A percentile compares a stretch with the other conserved stretches of the same genome.
phyloP scores from a whole-genome alignment of 306 rosid genomes.

The Citrullus mucosospermus region DNA sequence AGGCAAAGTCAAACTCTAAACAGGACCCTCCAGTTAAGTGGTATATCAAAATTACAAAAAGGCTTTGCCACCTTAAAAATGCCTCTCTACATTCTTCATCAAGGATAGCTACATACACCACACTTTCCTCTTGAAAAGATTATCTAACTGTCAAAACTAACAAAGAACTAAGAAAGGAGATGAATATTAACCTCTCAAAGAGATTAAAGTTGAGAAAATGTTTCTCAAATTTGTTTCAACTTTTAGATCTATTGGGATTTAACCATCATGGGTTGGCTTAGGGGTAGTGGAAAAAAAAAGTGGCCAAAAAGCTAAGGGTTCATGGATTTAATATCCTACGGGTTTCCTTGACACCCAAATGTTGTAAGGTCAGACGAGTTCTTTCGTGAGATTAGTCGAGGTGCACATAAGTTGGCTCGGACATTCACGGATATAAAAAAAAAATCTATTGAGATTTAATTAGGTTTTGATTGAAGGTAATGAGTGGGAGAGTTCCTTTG shows the following conservation, averaged over 20 bases:
- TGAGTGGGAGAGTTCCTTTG: neutral
- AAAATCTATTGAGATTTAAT: neutral
- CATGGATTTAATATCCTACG: too few species aligned
- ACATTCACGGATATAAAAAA: too few species aligned
- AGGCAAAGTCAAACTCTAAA: neutral
- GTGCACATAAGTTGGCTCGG: too few species aligned
- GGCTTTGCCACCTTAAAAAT: neutral
- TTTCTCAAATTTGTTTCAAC: neutral
- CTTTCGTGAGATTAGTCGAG: too few species aligned
- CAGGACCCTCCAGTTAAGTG: neutral
- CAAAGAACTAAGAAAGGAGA: neutral
- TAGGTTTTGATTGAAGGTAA: neutral
- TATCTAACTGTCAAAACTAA: neutral
- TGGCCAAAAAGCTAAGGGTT: too few species aligned
- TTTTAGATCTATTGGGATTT: neutral
- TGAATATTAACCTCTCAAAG: neutral
- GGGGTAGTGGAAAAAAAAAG: too few species aligned
- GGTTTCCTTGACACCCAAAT: too few species aligned
- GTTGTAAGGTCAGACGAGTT: too few species aligned
- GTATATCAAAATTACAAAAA: too few species aligned
- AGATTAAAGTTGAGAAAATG: neutral
- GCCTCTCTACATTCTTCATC: neutral
- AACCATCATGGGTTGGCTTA: too few species aligned
- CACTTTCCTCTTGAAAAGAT: neutral
- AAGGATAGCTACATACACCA: neutral